Conservation (phyloP, 768 basidiomycete genomes). For the Leccinum variicolor region DNA sequence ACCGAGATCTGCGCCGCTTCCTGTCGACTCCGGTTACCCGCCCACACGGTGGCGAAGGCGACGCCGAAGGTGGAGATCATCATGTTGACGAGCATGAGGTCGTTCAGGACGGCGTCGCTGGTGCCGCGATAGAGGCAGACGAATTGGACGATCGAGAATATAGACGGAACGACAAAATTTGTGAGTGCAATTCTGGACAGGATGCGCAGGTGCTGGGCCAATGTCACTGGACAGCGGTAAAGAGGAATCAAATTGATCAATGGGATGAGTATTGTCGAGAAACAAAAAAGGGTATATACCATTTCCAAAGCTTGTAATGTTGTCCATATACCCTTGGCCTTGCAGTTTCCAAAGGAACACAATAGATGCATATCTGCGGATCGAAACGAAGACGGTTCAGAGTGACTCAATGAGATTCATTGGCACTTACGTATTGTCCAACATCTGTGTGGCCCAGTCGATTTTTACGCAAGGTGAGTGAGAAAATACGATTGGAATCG, state of each 20-base stretch:
- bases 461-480: conserved; percentile 26
- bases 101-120: background rate
- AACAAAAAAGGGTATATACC: background rate
- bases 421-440: conserved; percentile 23
- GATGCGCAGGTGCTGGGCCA: conserved; percentile 21
- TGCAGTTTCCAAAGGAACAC: conserved; percentile 13
- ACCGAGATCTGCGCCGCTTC: background rate
- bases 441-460: conserved; percentile 28
- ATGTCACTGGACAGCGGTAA: conserved; percentile 5
- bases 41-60: background rate
- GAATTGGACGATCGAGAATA: conserved; percentile 27
- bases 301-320: background rate
- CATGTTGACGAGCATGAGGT: conserved; percentile 1
- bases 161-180: conserved; percentile 31
- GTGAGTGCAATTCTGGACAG: conserved; percentile 31
- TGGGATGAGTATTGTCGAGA: background rate
- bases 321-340: background rate
- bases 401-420: background rate
- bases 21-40: background rate
- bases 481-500: conserved; percentile 5
- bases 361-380: conserved; percentile 5
- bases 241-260: background rate
- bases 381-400: background rate
- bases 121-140: conserved; percentile 1
- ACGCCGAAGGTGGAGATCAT: conserved; percentile 14